Conservation (phyloP, 768 basidiomycete species). For the Termitomyces sp. region DNA sequence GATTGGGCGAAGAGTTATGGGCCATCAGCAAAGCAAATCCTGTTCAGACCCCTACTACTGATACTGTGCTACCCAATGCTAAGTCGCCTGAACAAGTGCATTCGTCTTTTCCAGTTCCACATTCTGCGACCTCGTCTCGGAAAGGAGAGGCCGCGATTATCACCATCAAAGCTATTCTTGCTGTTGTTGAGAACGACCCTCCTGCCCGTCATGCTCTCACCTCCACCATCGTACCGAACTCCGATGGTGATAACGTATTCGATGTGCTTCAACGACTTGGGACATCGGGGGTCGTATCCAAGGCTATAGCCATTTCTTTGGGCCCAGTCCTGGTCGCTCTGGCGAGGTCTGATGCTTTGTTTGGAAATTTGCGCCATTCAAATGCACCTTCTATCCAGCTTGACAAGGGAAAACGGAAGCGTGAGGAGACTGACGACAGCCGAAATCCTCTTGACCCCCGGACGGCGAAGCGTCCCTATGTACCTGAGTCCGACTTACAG, state of each 20-base stretch:
- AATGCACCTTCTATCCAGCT: constrained; percentile 57
- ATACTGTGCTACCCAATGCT: constrained; percentile 3
- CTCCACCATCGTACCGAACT: constrained; percentile 43
- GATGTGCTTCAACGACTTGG: constrained; percentile 49
- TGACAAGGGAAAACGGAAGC: constrained; percentile 73
- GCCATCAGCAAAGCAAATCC: constrained; percentile 65
- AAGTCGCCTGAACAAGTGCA: neutral
- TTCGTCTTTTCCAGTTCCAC: constrained; percentile 7
- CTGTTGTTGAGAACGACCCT: constrained; percentile 50
- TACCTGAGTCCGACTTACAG: constrained; percentile 43
- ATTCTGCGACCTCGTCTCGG: constrained; percentile 20
- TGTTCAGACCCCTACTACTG: constrained; percentile 18
- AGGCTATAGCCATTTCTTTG: constrained; percentile 48
- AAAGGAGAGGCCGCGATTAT: constrained; percentile 55
- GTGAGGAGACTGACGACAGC: constrained; percentile 46
- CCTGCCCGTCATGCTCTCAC: constrained; percentile 51
- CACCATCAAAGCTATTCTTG: constrained; percentile 62
- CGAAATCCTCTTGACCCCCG: constrained; percentile 24
- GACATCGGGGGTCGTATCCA: constrained; percentile 41
- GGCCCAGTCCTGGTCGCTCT: constrained; percentile 60
- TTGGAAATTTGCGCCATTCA: constrained; percentile 59
- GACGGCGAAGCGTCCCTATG: constrained; percentile 40
- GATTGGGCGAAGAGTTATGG: constrained; percentile 72
- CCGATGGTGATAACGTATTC: constrained; percentile 45
- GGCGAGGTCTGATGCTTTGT: constrained; percentile 60